Evolutionary conservation across 257 asterid genomes (phyloP).

Genomic region (Phtheirospermum japonicum): DNA sequence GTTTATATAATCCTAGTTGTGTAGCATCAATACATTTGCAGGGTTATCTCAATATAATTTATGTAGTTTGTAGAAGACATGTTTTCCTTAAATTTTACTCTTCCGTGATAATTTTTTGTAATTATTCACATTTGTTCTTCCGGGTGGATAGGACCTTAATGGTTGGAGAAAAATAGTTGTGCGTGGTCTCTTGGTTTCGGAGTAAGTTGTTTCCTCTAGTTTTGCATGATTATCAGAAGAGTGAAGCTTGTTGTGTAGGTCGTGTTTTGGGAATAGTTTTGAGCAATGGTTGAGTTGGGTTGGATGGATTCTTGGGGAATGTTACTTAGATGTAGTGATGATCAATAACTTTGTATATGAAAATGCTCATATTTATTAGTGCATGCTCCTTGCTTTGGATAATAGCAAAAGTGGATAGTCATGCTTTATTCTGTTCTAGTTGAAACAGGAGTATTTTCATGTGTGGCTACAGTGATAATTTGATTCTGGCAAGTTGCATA

Average conservation of each 20-base stretch:
- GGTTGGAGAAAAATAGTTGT: background rate
- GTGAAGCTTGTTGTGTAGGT: background rate
- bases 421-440: background rate
- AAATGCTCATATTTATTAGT: background rate
- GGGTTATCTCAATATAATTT: background rate
- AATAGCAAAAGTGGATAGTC: background rate
- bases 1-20: background rate
- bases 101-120: background rate
- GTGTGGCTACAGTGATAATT: background rate
- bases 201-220: background rate
- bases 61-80: background rate
- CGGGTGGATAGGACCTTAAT: conserved; percentile 2
- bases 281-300: background rate
- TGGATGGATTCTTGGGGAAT: background rate
- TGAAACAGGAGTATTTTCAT: background rate
- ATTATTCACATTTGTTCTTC: background rate
- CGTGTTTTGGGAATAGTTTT: background rate
- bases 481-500: background rate
- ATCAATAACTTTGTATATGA: background rate
- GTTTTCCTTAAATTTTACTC: background rate
- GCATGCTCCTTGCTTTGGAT: background rate
- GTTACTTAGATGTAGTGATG: background rate
- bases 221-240: background rate
- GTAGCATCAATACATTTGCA: conserved; percentile 3
- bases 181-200: background rate